Percentiles rank a stretch among this genome's conserved stretches.
phyloP scores from a whole-genome alignment of 306 rosid genomes.

The Vigna radiata region DNA sequence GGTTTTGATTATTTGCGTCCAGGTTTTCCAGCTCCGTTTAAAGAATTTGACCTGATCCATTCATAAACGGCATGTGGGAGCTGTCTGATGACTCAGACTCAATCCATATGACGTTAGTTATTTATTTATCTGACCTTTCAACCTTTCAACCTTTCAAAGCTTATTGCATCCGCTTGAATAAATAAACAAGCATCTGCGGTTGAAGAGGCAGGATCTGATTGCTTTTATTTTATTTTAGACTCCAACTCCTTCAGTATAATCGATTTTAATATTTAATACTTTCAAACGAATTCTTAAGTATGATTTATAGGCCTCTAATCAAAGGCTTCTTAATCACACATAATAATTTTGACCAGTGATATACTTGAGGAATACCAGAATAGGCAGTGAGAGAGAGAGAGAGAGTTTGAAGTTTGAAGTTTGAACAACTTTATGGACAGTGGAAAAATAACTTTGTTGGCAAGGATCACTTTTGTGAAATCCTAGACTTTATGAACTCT shows the following conservation, averaged over 20 bases:
- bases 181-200: neutral
- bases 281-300: neutral
- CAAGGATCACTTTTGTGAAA: neutral
- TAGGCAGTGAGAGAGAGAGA: too few relatives aligned
- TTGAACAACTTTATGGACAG: constrained; percentile 15
- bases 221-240: constrained; percentile 1
- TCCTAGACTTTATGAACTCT: neutral
- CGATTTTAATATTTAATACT: neutral
- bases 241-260: neutral
- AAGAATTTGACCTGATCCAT: constrained; percentile 26
- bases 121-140: constrained; percentile 14
- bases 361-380: neutral
- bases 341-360: neutral
- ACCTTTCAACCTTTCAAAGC: neutral
- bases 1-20: neutral
- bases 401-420: neutral
- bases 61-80: constrained; percentile 3
- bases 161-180: neutral
- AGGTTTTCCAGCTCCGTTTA: neutral
- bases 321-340: neutral
- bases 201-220: neutral
- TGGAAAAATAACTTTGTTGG: constrained; percentile 1
- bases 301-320: neutral
- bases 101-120: neutral
- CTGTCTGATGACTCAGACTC: constrained; percentile 37